Base-by-base conservation (phyloP, 1,284 basidiomycete species). In the Trichosporon ovoides region DNA sequence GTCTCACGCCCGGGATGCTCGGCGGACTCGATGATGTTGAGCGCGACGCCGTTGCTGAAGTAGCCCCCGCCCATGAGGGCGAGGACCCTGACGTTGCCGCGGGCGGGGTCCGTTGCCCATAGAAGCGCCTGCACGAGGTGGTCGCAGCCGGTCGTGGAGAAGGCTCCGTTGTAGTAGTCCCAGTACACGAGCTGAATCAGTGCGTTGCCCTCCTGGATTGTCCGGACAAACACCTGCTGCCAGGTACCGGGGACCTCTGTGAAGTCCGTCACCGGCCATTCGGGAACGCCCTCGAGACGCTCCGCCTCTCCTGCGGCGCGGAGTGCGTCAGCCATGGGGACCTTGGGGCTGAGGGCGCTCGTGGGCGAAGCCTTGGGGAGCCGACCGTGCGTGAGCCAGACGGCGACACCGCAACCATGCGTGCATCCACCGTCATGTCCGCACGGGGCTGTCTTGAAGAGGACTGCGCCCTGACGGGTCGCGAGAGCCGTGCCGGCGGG, bases 131-230 rank as follows among this genome's bases (percentile, higher is more conserved):
- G 58, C 18, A 78, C 67, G 7, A 80, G 68, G 20, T 69, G 68
- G 55, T 74, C 66, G 59, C 78, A 80, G 46, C 79, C 77, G 6
- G 67, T 61, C 3, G 80, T 80, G 11, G 77, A 76, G 53, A 73
- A 77, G 2, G 79, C 79, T 13, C 80, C 80, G 57, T 81, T 80
- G 63, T 80, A 80, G 58, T 78, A 80, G 59, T 79, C 74, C 63
- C 76, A 79, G 61, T 80, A 77, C 18, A 81, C 72, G 57, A 76
- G 72, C 58, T 75, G 77, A 20, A 71, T 67, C 24, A 70, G 51
- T 12, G 62, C 67, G 14, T 65, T 68, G 6, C 65, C 67, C n/a
- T 68, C 57, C 19, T 68, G 59, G n/a, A 75, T 63, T 7, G 70
- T 66, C 37, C 75, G 76, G 18, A 80, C 72, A 68, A 71, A 79